Percentiles rank a stretch among this genome's conserved stretches.
Conservation (phyloP, 805 yeast genomes). For the Wickerhamiella parazyma region DNA sequence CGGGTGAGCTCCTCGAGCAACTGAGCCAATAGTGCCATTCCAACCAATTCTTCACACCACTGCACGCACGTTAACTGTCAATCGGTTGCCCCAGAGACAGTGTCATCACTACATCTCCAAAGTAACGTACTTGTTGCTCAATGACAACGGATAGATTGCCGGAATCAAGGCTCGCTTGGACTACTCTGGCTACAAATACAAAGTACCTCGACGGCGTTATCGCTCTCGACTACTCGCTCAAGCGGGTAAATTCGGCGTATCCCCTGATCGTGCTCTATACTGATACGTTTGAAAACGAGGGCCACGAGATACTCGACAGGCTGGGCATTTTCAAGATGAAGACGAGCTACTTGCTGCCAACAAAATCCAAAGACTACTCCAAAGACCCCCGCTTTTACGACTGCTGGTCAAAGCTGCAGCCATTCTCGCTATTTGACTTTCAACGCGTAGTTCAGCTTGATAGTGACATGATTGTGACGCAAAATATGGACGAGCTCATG, state of each 20-base stretch:
- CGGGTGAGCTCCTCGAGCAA: too few relatives aligned
- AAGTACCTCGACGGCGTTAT: slow-evolving; percentile 40
- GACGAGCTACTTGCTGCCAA: slow-evolving; percentile 34
- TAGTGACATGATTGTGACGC: slow-evolving; percentile 44
- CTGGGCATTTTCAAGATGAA: slow-evolving; percentile 32
- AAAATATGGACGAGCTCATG: slow-evolving; percentile 49
- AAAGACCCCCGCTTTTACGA: slow-evolving; percentile 43
- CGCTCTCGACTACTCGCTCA: slow-evolving; percentile 37
- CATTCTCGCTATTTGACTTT: slow-evolving; percentile 38
- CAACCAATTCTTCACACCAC: background rate
- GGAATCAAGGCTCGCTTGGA: slow-evolving; percentile 31
- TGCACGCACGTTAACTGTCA: background rate
- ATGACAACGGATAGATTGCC: background rate
- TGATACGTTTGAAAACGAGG: slow-evolving; percentile 31
- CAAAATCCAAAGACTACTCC: slow-evolving; percentile 32
- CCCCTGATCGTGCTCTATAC: slow-evolving; percentile 44
- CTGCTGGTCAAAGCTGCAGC: slow-evolving; percentile 49
- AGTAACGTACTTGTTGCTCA: background rate
- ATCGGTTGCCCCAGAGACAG: background rate
- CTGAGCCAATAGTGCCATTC: too few relatives aligned
- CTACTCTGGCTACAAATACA: slow-evolving; percentile 41
- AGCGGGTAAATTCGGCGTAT: slow-evolving; percentile 32
- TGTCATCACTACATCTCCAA: background rate
- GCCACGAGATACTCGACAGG: slow-evolving; percentile 29
- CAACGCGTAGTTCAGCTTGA: slow-evolving; percentile 44